Evolutionary conservation across 2,329 filamentous ascomycete genomes (phyloP), one percentile per base, ranked within the genome.

Genomic region (Colletotrichum karsti): DNA sequence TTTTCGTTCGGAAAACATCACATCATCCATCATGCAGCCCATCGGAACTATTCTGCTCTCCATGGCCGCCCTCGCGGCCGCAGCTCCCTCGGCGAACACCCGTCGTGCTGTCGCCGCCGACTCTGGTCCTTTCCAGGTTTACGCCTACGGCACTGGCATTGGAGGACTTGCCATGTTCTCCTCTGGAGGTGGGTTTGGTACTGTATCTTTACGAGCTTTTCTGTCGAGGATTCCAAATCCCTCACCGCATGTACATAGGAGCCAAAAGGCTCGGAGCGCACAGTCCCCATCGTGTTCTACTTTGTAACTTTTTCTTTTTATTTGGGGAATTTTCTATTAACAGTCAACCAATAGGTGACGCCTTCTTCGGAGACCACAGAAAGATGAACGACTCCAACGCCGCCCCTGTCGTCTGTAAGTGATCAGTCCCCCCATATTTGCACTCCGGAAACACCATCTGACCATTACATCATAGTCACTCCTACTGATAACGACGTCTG

Each of bases 91-190:
- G 10, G 44, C n/a, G 24, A 35, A 50, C 48, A 42, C 62, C 15
- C 44, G 64, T 26, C 62, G 69, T n/a, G 63, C 71, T 5, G 70
- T 46, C 18, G 62, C 70, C 1, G 70, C 28, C 5, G 44, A 58
- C 3, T 54, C 20, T 8, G 63, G 53, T 6, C 64, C 53, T 3
- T 77, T 77, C 59, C 63, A 70, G n/a, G 61, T 76, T 8, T 77
- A 74, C 41, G 75, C 73, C 54, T 77, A 75, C 53, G 74, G 75
- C 20, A 15, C 56, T 5, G 70, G 70, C 13, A 74, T 77, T 50
- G 65, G 73, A 7, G 74, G 75, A 7, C 67, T 73, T 3, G 63
- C 71, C 7, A 22, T 77, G 20, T 73, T 75, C 61, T 73, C 71
- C 33, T 66, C 68, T 13, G 69, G 72, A 18, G 71, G 74, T 76